Conservation (phyloP, 441 rosid genomes). For the Mallotus repandus region DNA sequence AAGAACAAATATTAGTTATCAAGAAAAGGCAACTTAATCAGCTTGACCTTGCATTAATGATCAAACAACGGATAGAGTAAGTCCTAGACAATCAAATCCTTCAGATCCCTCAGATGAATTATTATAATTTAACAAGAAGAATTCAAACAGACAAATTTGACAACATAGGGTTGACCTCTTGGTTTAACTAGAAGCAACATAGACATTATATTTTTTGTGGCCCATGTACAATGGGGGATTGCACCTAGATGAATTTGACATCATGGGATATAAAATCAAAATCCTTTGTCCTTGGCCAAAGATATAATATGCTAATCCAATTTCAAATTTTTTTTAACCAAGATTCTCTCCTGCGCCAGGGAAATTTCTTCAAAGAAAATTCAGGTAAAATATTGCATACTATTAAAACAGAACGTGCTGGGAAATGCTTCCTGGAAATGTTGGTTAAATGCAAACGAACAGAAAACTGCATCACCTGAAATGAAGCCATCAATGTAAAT, state of each 20-base stretch:
- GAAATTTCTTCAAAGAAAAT: background rate
- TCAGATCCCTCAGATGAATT: background rate
- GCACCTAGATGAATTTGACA: background rate
- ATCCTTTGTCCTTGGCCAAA: background rate
- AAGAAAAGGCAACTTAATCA: background rate
- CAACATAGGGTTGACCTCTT: background rate
- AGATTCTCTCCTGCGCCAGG: background rate
- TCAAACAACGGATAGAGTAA: background rate
- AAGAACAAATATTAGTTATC: background rate
- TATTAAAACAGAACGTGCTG: background rate
- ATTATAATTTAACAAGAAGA: background rate
- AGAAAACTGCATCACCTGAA: constrained; percentile 56
- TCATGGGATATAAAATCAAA: background rate
- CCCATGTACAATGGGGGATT: background rate
- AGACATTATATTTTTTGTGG: background rate
- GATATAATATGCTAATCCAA: background rate
- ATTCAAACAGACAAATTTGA: constrained; percentile 2
- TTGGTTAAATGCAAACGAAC: constrained; percentile 4
- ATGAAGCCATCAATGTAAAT: constrained; percentile 83
- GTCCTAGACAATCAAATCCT: background rate
- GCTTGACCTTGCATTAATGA: background rate
- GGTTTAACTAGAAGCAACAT: background rate
- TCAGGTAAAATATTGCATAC: background rate
- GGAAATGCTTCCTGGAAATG: background rate
- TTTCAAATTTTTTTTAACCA: background rate